Conservation (phyloP, 345 rosid species). For the Melastoma malabathricum region DNA sequence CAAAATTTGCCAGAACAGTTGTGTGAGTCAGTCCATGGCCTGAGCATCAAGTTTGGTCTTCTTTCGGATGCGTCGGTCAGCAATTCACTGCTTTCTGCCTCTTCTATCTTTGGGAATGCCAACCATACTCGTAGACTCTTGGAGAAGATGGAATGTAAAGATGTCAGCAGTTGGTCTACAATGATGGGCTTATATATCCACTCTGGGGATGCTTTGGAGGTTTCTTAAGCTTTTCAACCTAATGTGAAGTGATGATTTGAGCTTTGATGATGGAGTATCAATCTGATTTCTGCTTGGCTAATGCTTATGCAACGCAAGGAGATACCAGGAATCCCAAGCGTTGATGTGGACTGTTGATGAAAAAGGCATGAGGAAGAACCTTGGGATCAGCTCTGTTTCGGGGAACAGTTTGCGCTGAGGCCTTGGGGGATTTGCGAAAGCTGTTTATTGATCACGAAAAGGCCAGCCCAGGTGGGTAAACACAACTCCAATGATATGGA, state of each 20-base stretch:
- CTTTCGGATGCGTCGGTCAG: slow-evolving; percentile 14
- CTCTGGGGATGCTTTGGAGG: slow-evolving; percentile 18
- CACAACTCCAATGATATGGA: too few relatives aligned
- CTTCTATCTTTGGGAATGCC: slow-evolving; percentile 22
- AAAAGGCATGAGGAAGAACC: slow-evolving; percentile 18
- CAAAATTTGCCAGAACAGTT: slow-evolving; percentile 15
- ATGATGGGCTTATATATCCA: slow-evolving; percentile 26
- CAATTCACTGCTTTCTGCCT: slow-evolving; percentile 29
- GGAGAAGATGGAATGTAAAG: slow-evolving; percentile 17
- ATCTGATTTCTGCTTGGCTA: slow-evolving; percentile 32
- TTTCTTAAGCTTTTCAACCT: slow-evolving; percentile 15
- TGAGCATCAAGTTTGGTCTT: slow-evolving; percentile 24
- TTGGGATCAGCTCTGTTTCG: slow-evolving; percentile 16
- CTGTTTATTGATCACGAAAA: too few relatives aligned
- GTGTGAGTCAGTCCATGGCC: slow-evolving; percentile 19
- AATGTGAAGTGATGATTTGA: slow-evolving; percentile 14
- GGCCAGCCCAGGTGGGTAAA: too few relatives aligned
- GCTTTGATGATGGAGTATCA: slow-evolving; percentile 20
- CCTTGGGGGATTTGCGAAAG: too few relatives aligned
- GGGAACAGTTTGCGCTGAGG: too few relatives aligned
- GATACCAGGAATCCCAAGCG: slow-evolving; percentile 36
- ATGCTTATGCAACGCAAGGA: slow-evolving; percentile 29
- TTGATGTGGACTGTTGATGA: slow-evolving; percentile 19
- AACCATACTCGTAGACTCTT: slow-evolving; percentile 17
- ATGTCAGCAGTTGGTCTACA: slow-evolving; percentile 26